Evolutionary conservation across 345 rosid genomes (phyloP).

Genomic region (Linum trigynum): DNA sequence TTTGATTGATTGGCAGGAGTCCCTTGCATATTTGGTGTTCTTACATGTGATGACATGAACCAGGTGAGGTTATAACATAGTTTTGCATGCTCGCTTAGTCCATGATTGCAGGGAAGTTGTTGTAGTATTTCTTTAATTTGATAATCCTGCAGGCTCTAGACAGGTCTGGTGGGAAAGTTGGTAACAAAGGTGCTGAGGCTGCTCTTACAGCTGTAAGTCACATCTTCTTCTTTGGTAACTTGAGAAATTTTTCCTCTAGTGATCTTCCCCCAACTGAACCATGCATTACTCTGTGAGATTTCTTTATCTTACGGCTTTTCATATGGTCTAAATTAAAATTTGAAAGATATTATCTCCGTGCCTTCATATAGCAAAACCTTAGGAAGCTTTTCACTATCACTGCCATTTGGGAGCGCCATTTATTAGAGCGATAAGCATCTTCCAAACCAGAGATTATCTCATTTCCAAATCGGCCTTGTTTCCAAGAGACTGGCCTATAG

Average conservation of each 20-base stretch:
- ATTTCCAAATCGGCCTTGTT: too few relatives aligned
- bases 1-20: slow-evolving; percentile 45
- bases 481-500: too few relatives aligned
- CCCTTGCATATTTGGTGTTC: slow-evolving; percentile 91
- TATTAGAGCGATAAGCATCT: not conserved
- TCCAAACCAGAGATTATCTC: not conserved
- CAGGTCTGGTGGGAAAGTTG: slow-evolving; percentile 95
- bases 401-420: too few relatives aligned
- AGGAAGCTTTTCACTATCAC: too few relatives aligned
- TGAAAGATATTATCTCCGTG: too few relatives aligned
- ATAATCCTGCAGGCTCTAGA: slow-evolving; percentile 56
- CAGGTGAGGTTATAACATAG: slow-evolving; percentile 42
- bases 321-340: too few relatives aligned
- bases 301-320: too few relatives aligned
- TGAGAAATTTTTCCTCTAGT: too few relatives aligned
- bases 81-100: not conserved
- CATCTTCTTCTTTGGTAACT: not conserved
- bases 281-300: too few relatives aligned
- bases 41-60: slow-evolving; percentile 97
- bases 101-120: not conserved
- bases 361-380: too few relatives aligned
- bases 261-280: too few relatives aligned
- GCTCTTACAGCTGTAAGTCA: slow-evolving; percentile 85
- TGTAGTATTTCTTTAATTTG: slow-evolving; percentile 4
- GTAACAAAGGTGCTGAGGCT: slow-evolving; percentile 87